Evolutionary conservation across 179 eudicot genomes (phyloP), one percentile per base, ranked within the genome.

Genomic region (Heliamphora pulchella): DNA sequence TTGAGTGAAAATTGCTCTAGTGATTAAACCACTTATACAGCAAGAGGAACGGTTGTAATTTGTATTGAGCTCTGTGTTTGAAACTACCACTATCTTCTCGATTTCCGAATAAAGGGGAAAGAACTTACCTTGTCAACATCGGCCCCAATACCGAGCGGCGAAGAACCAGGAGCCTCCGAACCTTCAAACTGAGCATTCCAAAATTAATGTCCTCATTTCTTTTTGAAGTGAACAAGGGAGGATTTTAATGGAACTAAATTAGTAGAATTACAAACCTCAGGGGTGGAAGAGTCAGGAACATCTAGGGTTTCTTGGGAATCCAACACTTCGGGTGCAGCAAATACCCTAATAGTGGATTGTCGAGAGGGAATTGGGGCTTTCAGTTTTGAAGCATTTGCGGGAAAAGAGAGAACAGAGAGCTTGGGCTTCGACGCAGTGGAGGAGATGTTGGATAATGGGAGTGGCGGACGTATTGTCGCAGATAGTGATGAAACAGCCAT

Each of bases 401-500:
- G 87, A 53, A 85, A 78, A 57, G 89, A 82, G 57, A 86, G 77
- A 15, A 80, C 57, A 81, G 88, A 77, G n/a, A 81, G 67, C 65
- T 83, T 84, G 4, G 87, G 86, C 64, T 80, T 87, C 54, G 82
- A 11, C 22, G 92, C 58, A 66, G 78, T 72, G 46, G 85, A 44
- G 51, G 91, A 87, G 2, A 89, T 57, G 78, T 86, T 92, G 68
- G 86, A 77, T 0, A 86, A 44, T 7, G 89, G 80, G 1, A 89
- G 80, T 4, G 90, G 79, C n/a, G 87, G 80, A n/a, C 79, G 74
- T 8, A 83, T 68, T 14, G 89, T n/a, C 3, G 93, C 79, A 4
- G 93, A 85, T 0, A 90, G 74, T 2, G 93, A 87, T 61, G 91
- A 82, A 77, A 83, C 84, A 17, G 98, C 94, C 97, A 94, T 94